A percentile compares a stretch with the other conserved stretches of the same genome.
Conservation (phyloP, 768 basidiomycete genomes). For the Tricholoma bakamatsutake region DNA sequence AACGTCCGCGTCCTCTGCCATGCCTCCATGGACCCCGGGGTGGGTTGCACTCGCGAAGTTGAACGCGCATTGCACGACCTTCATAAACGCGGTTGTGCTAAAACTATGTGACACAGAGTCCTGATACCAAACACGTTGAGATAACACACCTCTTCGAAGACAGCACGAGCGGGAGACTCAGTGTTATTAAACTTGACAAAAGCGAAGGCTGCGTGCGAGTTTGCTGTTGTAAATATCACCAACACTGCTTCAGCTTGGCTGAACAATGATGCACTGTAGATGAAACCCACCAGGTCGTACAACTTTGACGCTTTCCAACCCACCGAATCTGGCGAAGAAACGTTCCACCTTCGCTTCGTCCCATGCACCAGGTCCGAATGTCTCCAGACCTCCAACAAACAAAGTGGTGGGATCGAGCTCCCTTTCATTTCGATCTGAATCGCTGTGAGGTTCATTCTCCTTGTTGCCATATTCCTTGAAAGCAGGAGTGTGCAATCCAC, state of each 20-base stretch:
- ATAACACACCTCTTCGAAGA: conserved; percentile 51
- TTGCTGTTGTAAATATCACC: conserved; percentile 31
- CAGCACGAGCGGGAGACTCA: conserved; percentile 61
- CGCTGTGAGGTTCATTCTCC: conserved; percentile 14
- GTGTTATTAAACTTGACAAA: conserved; percentile 68
- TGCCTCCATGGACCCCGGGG: conserved; percentile 44
- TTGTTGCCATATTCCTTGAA: conserved; percentile 20
- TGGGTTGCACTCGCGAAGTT: conserved; percentile 64
- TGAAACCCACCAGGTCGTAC: conserved; percentile 53
- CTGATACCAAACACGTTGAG: neutral
- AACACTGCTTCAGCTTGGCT: neutral
- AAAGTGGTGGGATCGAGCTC: conserved; percentile 62
- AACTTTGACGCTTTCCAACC: conserved; percentile 58
- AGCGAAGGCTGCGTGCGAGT: conserved; percentile 67
- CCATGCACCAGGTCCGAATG: conserved; percentile 60
- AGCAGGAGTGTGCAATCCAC: conserved; percentile 26
- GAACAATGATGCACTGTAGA: neutral
- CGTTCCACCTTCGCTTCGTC: conserved; percentile 53
- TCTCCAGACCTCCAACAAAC: conserved; percentile 73
- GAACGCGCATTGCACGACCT: conserved; percentile 70
- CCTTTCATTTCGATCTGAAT: conserved; percentile 21
- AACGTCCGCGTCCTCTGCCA: conserved; percentile 40
- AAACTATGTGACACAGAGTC: conserved; percentile 3
- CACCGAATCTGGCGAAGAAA: conserved; percentile 61
- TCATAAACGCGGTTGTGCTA: conserved; percentile 68